Base-by-base conservation (phyloP, 306 rosid genomes). In the Carpinus viminea region DNA sequence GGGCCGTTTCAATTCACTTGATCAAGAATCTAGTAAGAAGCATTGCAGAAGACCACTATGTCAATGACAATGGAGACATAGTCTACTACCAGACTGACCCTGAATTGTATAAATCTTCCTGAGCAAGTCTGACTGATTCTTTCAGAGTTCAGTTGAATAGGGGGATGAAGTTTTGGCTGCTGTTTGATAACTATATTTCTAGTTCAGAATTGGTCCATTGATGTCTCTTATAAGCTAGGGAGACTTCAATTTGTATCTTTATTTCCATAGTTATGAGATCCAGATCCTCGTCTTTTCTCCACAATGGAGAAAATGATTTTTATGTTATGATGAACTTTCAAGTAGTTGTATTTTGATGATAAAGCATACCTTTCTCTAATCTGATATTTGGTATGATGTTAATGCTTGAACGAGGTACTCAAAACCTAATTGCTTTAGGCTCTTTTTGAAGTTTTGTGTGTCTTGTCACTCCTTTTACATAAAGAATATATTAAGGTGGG, bases 31-130 rank as follows among this genome's bases (percentile, higher is more conserved):
- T 96, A 26, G n/a, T 86, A 3, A 74, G 76, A 15, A 95, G 99
- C 86, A 59, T 95, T 7, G 84, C 62, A 16, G 82, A 86, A 75
- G 99, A 95, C 72, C 99, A 93, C 90, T 95, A 79, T 26, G 99
- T 95, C 24, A 87, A 90, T 68, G 97, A 95, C 65, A 48, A 47
- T 9, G 98, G 96, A 3, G 97, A 93, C 61, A 43, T 95, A 2
- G 92, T 93, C 3, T 93, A 4, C 86, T 95, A 95, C 70, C 91
- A 95, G 75, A 86, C 89, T 0, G 99, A 95, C 66, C 84, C 85
- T 21, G 38, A 78, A 50, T 85, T 87, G 53, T 57, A 74, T n/a
- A 59, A 82, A 76, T 61, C 77, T 74, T 77, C 85, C 64, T 78
- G 52, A 55, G 72, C 79, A 91, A 88, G 74, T 78, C 82, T 12